phyloP scores from a whole-genome alignment of 2,329 filamentous ascomycete species.

The Volutella citrinella region DNA sequence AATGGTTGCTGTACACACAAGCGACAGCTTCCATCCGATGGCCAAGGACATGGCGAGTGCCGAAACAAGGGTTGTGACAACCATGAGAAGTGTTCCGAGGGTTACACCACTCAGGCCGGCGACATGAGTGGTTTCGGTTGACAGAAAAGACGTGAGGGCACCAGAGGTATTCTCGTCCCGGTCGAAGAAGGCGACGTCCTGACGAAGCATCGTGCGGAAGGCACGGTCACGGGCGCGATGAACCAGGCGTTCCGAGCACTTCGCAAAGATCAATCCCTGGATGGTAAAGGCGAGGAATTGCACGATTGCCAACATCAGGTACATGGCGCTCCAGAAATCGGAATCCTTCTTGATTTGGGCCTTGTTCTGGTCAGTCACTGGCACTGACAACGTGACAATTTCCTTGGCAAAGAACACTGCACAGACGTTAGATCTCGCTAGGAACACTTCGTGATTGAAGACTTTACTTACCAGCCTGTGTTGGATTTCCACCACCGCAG shows the following conservation, averaged over 20 bases:
- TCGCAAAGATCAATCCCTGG: conserved; percentile 75
- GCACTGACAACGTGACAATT: conserved; percentile 65
- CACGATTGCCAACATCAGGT: conserved; percentile 75
- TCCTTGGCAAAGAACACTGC: conserved; percentile 87
- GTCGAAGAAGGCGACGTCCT: conserved; percentile 93
- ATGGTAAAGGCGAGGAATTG: conserved; percentile 65
- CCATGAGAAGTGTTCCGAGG: conserved; percentile 80
- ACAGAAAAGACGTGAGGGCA: conserved; percentile 82
- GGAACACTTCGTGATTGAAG: background rate
- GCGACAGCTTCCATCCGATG: conserved; percentile 83
- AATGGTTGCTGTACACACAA: conserved; percentile 77
- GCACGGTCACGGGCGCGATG: conserved; percentile 78
- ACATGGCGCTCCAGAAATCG: conserved; percentile 89
- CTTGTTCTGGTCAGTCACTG: conserved; percentile 48
- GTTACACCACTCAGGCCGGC: conserved; percentile 85
- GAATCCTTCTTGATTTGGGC: conserved; percentile 63
- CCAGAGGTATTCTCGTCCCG: conserved; percentile 84
- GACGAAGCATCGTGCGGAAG: conserved; percentile 84
- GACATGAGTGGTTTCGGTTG: conserved; percentile 84
- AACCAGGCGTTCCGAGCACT: conserved; percentile 81
- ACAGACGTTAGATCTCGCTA: conserved; percentile 32
- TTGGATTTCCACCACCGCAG: conserved; percentile 77
- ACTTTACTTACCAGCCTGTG: conserved; percentile 31
- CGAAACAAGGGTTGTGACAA: conserved; percentile 73
- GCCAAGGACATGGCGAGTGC: conserved; percentile 68